Conservation (phyloP, 331 rosid species). For the Dryas integrifolia region DNA sequence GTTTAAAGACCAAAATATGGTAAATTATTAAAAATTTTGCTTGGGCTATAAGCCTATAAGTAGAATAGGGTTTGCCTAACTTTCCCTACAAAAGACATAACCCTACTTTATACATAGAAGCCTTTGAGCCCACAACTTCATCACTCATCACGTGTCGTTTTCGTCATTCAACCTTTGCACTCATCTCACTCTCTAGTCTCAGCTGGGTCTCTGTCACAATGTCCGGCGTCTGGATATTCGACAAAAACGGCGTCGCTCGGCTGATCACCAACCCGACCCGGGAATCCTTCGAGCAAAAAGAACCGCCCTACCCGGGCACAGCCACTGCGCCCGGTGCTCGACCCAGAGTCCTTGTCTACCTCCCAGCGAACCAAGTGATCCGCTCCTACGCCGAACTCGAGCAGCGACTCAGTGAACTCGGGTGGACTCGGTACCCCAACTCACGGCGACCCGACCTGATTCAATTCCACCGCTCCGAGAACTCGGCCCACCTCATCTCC, state of each 20-base stretch:
- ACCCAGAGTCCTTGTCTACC: conserved; percentile 61
- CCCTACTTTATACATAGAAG: not conserved
- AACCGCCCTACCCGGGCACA: conserved; percentile 48
- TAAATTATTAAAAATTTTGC: not conserved
- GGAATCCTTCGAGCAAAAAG: conserved; percentile 77
- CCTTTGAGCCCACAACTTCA: not conserved
- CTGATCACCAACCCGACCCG: conserved; percentile 64
- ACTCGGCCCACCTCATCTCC: conserved; percentile 60
- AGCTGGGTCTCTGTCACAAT: conserved; percentile 23
- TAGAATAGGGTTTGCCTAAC: not conserved
- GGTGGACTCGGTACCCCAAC: conserved; percentile 70
- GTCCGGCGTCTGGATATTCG: conserved; percentile 97
- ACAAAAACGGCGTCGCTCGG: conserved; percentile 80
- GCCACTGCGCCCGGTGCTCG: conserved; percentile 86
- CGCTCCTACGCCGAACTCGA: conserved; percentile 62
- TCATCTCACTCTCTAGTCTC: not conserved
- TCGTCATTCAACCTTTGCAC: not conserved
- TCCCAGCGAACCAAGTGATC: conserved; percentile 63
- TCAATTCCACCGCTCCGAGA: conserved; percentile 76
- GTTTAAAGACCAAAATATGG: too few relatives aligned
- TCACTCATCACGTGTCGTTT: not conserved
- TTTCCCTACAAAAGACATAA: conserved; percentile 7
- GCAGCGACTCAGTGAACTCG: conserved; percentile 63
- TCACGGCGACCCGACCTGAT: conserved; percentile 36
- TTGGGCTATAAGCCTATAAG: not conserved